phyloP scores from a whole-genome alignment of 2,329 filamentous ascomycete species.

The Myriosclerotinia scirpicola region DNA sequence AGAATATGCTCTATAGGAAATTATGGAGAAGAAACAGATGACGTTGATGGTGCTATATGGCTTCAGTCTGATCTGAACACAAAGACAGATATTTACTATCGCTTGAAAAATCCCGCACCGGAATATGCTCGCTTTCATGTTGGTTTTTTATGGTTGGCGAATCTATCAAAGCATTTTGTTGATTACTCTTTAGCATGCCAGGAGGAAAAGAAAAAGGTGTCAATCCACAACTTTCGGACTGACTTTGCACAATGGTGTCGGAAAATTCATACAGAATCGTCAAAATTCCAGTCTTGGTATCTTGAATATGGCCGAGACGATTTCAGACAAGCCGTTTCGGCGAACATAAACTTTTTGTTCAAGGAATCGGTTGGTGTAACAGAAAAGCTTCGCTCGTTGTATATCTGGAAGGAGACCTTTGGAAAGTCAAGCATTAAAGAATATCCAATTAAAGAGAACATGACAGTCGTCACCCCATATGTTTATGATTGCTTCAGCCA shows the following conservation, averaged over 20 bases:
- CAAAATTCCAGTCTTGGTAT: conserved; percentile 56
- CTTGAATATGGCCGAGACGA: conserved; percentile 53
- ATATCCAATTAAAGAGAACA: conserved; percentile 33
- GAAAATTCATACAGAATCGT: conserved; percentile 45
- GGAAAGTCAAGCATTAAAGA: conserved; percentile 38
- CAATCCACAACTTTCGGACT: conserved; percentile 55
- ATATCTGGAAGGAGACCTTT: conserved; percentile 44
- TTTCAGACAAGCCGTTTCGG: conserved; percentile 61
- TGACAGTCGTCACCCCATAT: conserved; percentile 70
- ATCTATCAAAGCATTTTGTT: conserved; percentile 69
- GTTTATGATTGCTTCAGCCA: conserved; percentile 63
- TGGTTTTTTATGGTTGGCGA: conserved; percentile 69
- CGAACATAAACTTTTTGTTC: conserved; percentile 62
- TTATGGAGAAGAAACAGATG: conserved; percentile 54
- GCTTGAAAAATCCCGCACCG: conserved; percentile 52
- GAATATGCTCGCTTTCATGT: conserved; percentile 63
- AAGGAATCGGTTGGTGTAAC: conserved; percentile 57
- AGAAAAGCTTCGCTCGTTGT: conserved; percentile 34
- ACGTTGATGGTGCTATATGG: conserved; percentile 59
- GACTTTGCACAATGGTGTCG: conserved; percentile 60
- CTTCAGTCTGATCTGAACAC: conserved; percentile 55
- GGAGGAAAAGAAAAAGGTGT: conserved; percentile 42
- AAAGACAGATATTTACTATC: conserved; percentile 59
- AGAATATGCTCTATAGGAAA: conserved; percentile 62
- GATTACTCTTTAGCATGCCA: conserved; percentile 52